Evolutionary conservation across 2,329 filamentous ascomycete genomes (phyloP).

Genomic region (Eurotiales sp.): DNA sequence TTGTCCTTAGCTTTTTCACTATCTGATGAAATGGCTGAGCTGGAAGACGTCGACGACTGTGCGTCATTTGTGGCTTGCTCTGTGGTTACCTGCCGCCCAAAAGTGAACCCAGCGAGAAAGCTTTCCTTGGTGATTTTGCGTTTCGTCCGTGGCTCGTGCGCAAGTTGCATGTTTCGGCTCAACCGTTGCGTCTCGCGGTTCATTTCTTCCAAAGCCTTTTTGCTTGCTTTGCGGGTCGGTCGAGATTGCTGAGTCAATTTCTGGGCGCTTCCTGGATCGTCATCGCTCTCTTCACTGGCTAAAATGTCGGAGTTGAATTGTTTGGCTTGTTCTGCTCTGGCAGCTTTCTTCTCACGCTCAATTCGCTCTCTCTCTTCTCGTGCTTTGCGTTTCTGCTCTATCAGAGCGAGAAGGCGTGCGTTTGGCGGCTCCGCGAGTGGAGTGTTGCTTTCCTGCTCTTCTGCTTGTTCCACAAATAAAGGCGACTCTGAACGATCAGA

Average conservation of each 20-base stretch:
- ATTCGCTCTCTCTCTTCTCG: conserved; percentile 63
- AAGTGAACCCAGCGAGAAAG: conserved; percentile 81
- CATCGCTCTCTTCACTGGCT: conserved; percentile 52
- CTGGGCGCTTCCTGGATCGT: conserved; percentile 61
- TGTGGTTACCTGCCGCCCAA: conserved; percentile 38
- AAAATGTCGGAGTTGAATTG: conserved; percentile 39
- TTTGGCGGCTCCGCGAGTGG: too few species aligned
- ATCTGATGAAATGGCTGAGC: conserved; percentile 49
- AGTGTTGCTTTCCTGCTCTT: too few species aligned
- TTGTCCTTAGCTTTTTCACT: conserved; percentile 41
- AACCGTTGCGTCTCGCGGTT: conserved; percentile 89
- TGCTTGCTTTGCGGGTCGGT: conserved; percentile 78
- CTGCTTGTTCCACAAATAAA: conserved; percentile 37
- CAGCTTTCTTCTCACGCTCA: conserved; percentile 40
- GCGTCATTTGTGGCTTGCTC: conserved; percentile 20
- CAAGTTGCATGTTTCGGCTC: conserved; percentile 82
- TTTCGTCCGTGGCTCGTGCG: conserved; percentile 83
- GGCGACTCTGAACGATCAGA: conserved; percentile 33
- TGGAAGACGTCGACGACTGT: conserved; percentile 41
- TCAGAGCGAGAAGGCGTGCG: conserved; percentile 65
- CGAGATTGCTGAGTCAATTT: conserved; percentile 66
- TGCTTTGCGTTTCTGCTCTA: conserved; percentile 70
- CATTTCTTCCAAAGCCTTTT: conserved; percentile 93
- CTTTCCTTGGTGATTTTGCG: conserved; percentile 85
- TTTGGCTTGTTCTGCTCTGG: conserved; percentile 28